Evolutionary conservation across 2,329 filamentous ascomycete genomes (phyloP).

Genomic region (Aspergillus latus): DNA sequence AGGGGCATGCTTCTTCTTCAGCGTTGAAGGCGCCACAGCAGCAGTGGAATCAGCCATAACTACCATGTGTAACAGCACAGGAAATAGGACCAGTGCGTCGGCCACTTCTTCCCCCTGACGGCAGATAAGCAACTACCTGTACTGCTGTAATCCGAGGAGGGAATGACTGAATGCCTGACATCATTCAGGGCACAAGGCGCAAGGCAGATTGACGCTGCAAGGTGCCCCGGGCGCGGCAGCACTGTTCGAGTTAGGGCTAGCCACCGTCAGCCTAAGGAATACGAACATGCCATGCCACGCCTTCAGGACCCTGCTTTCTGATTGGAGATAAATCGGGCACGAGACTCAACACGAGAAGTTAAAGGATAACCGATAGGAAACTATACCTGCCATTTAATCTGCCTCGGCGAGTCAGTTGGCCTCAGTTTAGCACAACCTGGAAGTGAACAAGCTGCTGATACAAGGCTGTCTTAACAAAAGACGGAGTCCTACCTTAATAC

Average conservation of each 20-base stretch:
- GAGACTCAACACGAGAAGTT: not conserved
- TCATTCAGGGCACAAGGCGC: not conserved
- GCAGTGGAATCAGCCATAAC: not conserved
- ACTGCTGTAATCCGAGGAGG: no score
- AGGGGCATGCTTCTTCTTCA: not conserved
- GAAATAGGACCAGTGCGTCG: not conserved
- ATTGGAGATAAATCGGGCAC: not conserved
- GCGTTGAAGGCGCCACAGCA: not conserved
- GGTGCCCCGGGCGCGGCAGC: not conserved
- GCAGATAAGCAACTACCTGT: not conserved
- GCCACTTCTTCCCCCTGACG: not conserved
- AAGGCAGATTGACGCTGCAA: not conserved
- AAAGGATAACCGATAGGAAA: not conserved
- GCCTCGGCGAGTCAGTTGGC: not conserved
- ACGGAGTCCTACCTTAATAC: not conserved
- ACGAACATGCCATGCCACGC: not conserved
- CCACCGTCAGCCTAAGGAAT: not conserved
- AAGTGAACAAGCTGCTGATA: not conserved
- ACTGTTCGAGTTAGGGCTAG: not conserved
- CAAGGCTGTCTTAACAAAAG: not conserved
- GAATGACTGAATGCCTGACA: not conserved
- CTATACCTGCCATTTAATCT: not conserved
- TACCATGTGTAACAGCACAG: not conserved
- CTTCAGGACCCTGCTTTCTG: not conserved
- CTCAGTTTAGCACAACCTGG: not conserved